Conservation (phyloP, 2,329 filamentous ascomycete genomes). For the Colletotrichum trifolii region DNA sequence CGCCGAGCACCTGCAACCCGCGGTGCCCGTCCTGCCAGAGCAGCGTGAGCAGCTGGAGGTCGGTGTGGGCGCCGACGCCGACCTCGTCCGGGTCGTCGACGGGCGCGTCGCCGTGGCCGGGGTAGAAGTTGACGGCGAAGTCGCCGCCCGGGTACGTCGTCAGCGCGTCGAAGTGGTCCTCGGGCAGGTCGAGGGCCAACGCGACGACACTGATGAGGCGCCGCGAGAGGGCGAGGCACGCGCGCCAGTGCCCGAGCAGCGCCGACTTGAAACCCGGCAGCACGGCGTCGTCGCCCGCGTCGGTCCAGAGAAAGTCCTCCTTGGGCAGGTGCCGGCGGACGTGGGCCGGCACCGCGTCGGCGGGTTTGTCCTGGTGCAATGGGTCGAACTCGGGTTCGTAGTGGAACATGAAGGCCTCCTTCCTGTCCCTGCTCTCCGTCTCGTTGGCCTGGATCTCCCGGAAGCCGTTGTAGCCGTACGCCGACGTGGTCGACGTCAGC, state of each 20-base stretch:
- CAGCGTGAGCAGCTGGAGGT: constrained; percentile 60
- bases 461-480: constrained; percentile 30
- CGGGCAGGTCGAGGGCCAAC: constrained; percentile 39
- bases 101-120: constrained; percentile 34
- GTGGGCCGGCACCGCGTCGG: constrained; percentile 21
- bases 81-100: constrained; percentile 43
- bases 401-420: constrained; percentile 44
- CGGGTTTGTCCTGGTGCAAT: constrained; percentile 11
- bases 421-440: constrained; percentile 44
- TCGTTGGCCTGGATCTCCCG: constrained; percentile 37
- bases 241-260: constrained; percentile 55
- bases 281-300: constrained; percentile 43
- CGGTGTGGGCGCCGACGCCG: constrained; percentile 59
- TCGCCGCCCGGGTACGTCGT: constrained; percentile 40
- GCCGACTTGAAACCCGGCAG: constrained; percentile 53
- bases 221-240: constrained; percentile 39
- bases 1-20: constrained; percentile 41
- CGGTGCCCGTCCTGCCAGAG: constrained; percentile 56
- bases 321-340: constrained; percentile 31
- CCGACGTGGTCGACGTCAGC: constrained; percentile 40
- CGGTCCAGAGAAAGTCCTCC: constrained; percentile 35
- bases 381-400: constrained; percentile 57
- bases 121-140: constrained; percentile 41
- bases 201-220: constrained; percentile 39
- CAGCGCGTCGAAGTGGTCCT: constrained; percentile 37